Percentiles rank a stretch among this genome's conserved stretches.
Evolutionary conservation across 257 asterid genomes (phyloP).

Genomic region (Nicotiana benthamiana): DNA sequence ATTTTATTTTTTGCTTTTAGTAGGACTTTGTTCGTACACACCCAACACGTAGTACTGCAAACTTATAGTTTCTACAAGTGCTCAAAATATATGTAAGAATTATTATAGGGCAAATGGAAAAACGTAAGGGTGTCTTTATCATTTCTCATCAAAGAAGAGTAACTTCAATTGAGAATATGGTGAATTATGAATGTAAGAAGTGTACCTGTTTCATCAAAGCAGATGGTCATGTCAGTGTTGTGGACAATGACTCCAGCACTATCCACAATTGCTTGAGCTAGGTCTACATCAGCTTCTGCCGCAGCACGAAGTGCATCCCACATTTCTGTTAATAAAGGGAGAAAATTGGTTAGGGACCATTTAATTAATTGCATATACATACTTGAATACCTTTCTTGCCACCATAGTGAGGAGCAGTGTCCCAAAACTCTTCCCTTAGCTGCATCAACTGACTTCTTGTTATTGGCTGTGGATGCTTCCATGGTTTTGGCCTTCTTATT

Average conservation of each 20-base stretch:
- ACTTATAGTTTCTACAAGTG: too few relatives aligned
- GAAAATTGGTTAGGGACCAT: too few relatives aligned
- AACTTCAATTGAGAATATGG: not conserved
- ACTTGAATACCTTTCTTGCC: slow-evolving; percentile 80
- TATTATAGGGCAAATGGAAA: too few relatives aligned
- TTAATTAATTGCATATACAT: too few relatives aligned
- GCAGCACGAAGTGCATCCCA: slow-evolving; percentile 85
- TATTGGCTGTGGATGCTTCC: slow-evolving; percentile 84
- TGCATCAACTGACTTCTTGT: slow-evolving; percentile 78
- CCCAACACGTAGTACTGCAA: too few relatives aligned
- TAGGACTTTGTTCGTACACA: too few relatives aligned
- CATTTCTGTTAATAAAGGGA: slow-evolving; percentile 30
- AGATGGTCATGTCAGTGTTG: slow-evolving; percentile 65
- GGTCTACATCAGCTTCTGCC: slow-evolving; percentile 55
- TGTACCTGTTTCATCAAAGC: slow-evolving; percentile 82
- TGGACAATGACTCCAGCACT: slow-evolving; percentile 71
- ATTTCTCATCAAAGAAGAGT: too few relatives aligned
- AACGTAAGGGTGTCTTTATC: not conserved
- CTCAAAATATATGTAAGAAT: too few relatives aligned
- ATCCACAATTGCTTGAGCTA: slow-evolving; percentile 56
- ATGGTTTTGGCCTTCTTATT: slow-evolving; percentile 63
- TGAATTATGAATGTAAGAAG: not conserved
- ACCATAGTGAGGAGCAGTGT: slow-evolving; percentile 88
- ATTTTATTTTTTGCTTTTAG: too few relatives aligned
- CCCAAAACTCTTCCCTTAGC: slow-evolving; percentile 81